A percentile compares a stretch with the other conserved stretches of the same genome.
Conservation (phyloP, 179 eudicot genomes). For the Kewa caespitosa region DNA sequence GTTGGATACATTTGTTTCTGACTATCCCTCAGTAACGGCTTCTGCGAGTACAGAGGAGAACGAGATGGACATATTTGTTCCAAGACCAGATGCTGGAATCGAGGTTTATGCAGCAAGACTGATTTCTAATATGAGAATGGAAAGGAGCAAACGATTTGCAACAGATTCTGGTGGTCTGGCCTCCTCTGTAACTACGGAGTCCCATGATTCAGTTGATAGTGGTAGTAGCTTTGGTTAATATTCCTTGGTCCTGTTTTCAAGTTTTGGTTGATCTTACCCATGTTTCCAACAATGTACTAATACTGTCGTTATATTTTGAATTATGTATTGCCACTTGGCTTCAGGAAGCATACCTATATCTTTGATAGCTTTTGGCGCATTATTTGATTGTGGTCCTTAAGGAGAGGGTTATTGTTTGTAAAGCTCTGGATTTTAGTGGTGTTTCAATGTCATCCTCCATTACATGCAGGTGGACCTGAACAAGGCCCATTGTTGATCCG, state of each 20-base stretch:
- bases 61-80: slow-evolving; percentile 25
- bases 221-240: not conserved
- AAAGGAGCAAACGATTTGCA: slow-evolving; percentile 18
- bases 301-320: not conserved
- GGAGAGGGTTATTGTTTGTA: not conserved
- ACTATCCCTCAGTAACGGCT: not conserved
- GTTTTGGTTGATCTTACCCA: not conserved
- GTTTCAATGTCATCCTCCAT: slow-evolving; percentile 16
- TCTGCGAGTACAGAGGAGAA: not conserved
- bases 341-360: too few relatives aligned
- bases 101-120: slow-evolving; percentile 35
- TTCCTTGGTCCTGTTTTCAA: not conserved
- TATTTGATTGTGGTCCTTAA: not conserved
- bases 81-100: slow-evolving; percentile 28
- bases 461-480: slow-evolving; percentile 6
- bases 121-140: slow-evolving; percentile 18
- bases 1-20: not conserved
- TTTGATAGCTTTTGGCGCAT: not conserved
- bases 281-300: not conserved
- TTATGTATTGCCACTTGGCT: not conserved
- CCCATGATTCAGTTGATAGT: not conserved
- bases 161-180: not conserved
- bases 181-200: not conserved
- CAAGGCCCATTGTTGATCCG: not conserved
- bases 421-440: not conserved